A percentile compares a stretch with the other conserved stretches of the same genome.
These are phyloP conservation scores for Dendrobium nobile DNA, from an alignment of 106 monocot species.

Conservation along the genomic window DNA sequence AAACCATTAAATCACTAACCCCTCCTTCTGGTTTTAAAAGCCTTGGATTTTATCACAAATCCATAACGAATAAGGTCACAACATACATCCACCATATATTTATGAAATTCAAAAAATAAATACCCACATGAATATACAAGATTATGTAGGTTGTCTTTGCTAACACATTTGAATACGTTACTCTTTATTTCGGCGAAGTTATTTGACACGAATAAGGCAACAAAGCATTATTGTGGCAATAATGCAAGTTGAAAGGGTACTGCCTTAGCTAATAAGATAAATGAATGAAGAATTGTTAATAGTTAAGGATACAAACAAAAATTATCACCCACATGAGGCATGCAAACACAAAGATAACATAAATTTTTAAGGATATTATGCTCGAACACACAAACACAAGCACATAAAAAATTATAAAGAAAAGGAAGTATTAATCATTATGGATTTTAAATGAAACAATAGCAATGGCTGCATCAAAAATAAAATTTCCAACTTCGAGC, in stretches of 20 bases:
- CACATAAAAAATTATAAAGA: background rate
- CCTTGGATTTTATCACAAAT: background rate
- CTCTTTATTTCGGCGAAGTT: constrained; percentile 98
- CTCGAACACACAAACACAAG: background rate
- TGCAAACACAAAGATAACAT: background rate
- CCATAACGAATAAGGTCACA: background rate
- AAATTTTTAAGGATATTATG: background rate
- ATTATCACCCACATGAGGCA: background rate
- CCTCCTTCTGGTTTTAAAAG: no score
- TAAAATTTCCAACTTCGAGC: constrained; percentile 61
- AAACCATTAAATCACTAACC: no score
- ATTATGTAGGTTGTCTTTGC: constrained; percentile 92
- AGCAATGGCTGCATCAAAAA: constrained; percentile 70
- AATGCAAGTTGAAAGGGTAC: constrained; percentile 93
- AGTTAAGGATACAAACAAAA: constrained; percentile 51
- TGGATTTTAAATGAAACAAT: constrained; percentile 91
- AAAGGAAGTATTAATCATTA: constrained; percentile 11
- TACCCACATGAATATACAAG: constrained; percentile 79
- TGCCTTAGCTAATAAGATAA: constrained; percentile 90
- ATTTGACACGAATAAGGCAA: constrained; percentile 81
- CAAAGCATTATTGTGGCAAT: constrained; percentile 92
- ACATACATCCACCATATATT: background rate
- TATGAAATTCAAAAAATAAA: constrained; percentile 2
- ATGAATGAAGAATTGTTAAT: constrained; percentile 76
- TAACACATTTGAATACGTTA: constrained; percentile 89